phyloP scores from a whole-genome alignment of 306 rosid genomes.

The Lathyrus sativus region DNA sequence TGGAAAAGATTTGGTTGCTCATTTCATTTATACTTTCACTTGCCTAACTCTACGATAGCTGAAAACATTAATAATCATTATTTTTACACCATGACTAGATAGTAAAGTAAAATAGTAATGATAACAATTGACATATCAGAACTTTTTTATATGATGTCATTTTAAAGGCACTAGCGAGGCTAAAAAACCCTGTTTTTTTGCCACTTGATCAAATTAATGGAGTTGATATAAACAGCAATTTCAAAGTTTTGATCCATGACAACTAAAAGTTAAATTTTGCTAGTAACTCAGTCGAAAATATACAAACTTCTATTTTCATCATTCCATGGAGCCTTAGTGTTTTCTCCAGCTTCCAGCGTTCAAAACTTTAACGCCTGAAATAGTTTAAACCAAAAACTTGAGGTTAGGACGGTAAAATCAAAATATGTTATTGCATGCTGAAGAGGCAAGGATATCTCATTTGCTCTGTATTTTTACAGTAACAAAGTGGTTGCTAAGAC shows the following conservation, averaged over 20 bases:
- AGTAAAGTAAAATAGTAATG: no score
- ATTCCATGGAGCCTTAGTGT: not conserved
- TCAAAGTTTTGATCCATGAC: conserved; percentile 7
- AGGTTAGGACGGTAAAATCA: conserved; percentile 12
- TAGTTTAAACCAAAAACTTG: conserved; percentile 28
- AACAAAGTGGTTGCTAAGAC: not conserved
- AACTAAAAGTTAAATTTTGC: not conserved
- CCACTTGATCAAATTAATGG: no score
- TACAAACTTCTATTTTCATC: not conserved
- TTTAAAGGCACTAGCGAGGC: no score
- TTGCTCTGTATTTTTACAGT: conserved; percentile 6
- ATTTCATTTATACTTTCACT: no score
- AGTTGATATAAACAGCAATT: not conserved
- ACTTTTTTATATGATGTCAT: no score
- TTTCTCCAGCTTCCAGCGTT: conserved; percentile 25
- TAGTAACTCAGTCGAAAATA: not conserved
- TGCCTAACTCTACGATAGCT: no score
- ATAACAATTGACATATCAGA: no score
- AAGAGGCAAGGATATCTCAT: not conserved
- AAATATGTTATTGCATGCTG: conserved; percentile 1
- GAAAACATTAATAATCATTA: no score
- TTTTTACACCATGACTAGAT: no score
- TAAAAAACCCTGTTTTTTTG: no score
- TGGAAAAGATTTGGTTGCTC: no score
- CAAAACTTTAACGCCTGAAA: conserved; percentile 61